Evolutionary conservation across 495 filamentous ascomycete species (phyloP).

Genomic region (Aspergillus wentii): DNA sequence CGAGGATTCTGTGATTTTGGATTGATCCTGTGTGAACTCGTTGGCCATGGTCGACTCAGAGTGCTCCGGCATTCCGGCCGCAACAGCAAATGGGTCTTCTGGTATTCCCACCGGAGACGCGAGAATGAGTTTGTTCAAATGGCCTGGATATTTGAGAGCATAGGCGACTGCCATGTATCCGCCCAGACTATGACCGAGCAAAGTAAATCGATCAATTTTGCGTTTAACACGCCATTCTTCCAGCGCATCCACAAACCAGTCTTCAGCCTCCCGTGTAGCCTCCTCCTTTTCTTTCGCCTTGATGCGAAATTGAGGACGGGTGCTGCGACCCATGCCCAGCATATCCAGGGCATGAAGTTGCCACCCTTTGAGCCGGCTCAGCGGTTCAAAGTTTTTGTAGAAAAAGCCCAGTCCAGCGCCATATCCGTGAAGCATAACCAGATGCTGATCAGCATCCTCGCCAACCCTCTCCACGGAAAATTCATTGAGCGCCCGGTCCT

Average conservation of each 20-base stretch:
- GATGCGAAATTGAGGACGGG: slow-evolving; percentile 76
- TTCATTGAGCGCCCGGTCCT: slow-evolving; percentile 85
- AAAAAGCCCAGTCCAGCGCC: slow-evolving; percentile 95
- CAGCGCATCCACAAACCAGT: slow-evolving; percentile 92
- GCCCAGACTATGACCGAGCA: slow-evolving; percentile 88
- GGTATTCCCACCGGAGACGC: slow-evolving; percentile 93
- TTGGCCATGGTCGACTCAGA: slow-evolving; percentile 61
- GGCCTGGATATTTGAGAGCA: slow-evolving; percentile 91
- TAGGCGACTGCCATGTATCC: slow-evolving; percentile 94
- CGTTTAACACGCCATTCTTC: slow-evolving; percentile 91
- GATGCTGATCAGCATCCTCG: slow-evolving; percentile 69
- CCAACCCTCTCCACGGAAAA: slow-evolving; percentile 82
- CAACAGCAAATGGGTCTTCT: slow-evolving; percentile 88
- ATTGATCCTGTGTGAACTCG: slow-evolving; percentile 74
- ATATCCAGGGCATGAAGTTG: slow-evolving; percentile 88
- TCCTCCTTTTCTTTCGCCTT: slow-evolving; percentile 73
- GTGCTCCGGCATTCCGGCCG: slow-evolving; percentile 73
- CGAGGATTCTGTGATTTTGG: slow-evolving; percentile 33
- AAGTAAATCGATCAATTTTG: slow-evolving; percentile 87
- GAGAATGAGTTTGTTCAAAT: slow-evolving; percentile 90
- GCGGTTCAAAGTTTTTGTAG: slow-evolving; percentile 91
- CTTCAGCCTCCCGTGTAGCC: slow-evolving; percentile 86
- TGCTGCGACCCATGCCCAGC: slow-evolving; percentile 90
- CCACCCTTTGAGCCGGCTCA: slow-evolving; percentile 76
- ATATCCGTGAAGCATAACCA: slow-evolving; percentile 98